phyloP scores from a whole-genome alignment of 2,329 filamentous ascomycete genomes.

The Talaromyces piceae region DNA sequence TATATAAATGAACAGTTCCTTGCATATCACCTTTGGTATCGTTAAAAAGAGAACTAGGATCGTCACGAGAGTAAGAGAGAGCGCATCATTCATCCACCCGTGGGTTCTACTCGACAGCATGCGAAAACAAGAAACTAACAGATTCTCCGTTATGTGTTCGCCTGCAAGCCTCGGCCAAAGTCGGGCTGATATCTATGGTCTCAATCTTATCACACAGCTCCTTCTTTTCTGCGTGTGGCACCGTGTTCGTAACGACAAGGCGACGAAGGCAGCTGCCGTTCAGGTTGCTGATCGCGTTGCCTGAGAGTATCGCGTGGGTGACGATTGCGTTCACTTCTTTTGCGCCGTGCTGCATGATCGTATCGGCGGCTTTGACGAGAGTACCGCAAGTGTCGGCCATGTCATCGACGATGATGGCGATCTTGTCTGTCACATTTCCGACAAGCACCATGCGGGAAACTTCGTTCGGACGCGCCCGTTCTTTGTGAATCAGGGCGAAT shows the following conservation, averaged over 20 bases:
- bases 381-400: constrained; percentile 97
- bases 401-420: constrained; percentile 93
- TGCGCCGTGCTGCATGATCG: constrained; percentile 79
- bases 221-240: constrained; percentile 73
- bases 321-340: constrained; percentile 89
- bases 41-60: too few species aligned
- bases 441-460: constrained; percentile 94
- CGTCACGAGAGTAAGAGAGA: constrained; percentile 11
- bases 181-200: constrained; percentile 87
- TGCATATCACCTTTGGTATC: too few species aligned
- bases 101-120: constrained; percentile 35
- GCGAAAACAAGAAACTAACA: constrained; percentile 45
- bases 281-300: constrained; percentile 77
- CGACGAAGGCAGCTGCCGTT: constrained; percentile 66
- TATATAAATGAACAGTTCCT: too few species aligned
- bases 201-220: constrained; percentile 70
- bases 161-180: constrained; percentile 46
- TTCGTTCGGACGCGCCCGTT: constrained; percentile 83
- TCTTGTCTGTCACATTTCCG: constrained; percentile 82
- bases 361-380: constrained; percentile 77
- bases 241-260: constrained; percentile 86
- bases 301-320: constrained; percentile 85
- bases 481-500: constrained; percentile 95
- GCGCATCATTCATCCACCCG: not conserved
- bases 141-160: constrained; percentile 47